A percentile compares a stretch with the other conserved stretches of the same genome.
Evolutionary conservation across 2,329 filamentous ascomycete genomes (phyloP).

Genomic region (Ilyonectria sp.): DNA sequence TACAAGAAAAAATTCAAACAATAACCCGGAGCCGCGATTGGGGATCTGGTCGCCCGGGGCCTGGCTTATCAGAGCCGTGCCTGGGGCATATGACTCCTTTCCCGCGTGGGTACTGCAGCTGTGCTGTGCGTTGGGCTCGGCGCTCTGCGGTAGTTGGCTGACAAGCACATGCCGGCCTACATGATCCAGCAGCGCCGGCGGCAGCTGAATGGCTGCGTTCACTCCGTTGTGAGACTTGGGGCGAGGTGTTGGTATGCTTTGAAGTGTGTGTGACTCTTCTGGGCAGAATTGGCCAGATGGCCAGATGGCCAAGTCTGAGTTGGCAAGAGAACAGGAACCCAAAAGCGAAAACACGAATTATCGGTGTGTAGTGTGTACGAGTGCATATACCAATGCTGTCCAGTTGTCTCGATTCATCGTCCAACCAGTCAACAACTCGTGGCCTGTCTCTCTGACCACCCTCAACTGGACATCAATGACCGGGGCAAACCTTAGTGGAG

Average conservation of each 20-base stretch:
- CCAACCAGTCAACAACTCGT: constrained; percentile 23
- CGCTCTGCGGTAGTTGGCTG: constrained; percentile 18
- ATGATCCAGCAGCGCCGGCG: constrained; percentile 14
- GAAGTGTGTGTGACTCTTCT: constrained; percentile 17
- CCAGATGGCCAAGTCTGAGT: constrained; percentile 18
- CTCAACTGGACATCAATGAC: constrained; percentile 16
- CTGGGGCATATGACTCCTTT: constrained; percentile 26
- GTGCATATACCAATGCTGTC: constrained; percentile 3
- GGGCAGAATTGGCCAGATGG: constrained; percentile 6
- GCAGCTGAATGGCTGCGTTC: constrained; percentile 23
- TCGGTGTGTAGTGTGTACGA: constrained; percentile 13
- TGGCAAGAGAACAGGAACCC: constrained; percentile 23
- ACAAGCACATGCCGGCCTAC: constrained; percentile 23
- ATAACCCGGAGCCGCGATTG: constrained; percentile 6
- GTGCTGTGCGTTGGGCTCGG: constrained; percentile 26
- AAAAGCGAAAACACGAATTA: constrained; percentile 1
- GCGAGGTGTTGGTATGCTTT: constrained; percentile 11
- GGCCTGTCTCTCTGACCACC: constrained; percentile 23
- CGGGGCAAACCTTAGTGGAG: constrained; percentile 8
- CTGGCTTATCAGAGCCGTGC: constrained; percentile 14
- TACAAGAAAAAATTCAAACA: background rate
- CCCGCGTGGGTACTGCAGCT: constrained; percentile 27
- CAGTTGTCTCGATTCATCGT: constrained; percentile 16
- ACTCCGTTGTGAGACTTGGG: background rate
- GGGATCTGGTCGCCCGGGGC: constrained; percentile 6